These are phyloP conservation scores for Suillus paluster DNA, from an alignment of 768 basidiomycete genomes.

Conservation along the genomic window DNA sequence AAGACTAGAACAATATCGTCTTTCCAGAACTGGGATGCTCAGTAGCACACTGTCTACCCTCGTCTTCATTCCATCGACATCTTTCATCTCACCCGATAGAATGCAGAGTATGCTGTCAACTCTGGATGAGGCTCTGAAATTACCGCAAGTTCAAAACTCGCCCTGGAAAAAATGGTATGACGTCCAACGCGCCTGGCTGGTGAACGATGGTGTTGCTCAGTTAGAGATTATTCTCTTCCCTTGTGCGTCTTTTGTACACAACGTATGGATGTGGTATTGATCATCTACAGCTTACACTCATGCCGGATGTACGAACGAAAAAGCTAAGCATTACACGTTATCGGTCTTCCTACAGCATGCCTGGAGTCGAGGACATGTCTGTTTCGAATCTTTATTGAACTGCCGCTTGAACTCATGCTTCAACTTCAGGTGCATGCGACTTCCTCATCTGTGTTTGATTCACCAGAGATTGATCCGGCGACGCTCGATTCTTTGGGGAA, in stretches of 20 bases:
- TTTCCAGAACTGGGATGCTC: slow-evolving; percentile 14
- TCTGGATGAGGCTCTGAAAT: slow-evolving; percentile 13
- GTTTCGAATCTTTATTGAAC: background rate
- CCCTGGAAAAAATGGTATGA: slow-evolving; percentile 18
- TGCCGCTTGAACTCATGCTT: background rate
- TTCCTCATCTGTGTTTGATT: slow-evolving; percentile 20
- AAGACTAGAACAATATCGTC: slow-evolving; percentile 16
- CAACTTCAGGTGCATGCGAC: slow-evolving; percentile 16
- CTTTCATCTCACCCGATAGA: slow-evolving; percentile 18
- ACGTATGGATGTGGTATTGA: background rate
- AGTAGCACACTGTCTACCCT: slow-evolving; percentile 21
- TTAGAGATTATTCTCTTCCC: slow-evolving; percentile 21
- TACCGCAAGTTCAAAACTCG: slow-evolving; percentile 16
- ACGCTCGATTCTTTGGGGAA: slow-evolving; percentile 17
- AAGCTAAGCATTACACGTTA: slow-evolving; percentile 16
- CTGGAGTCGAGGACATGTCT: slow-evolving; percentile 22
- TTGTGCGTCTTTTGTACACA: slow-evolving; percentile 13
- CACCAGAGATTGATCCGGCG: slow-evolving; percentile 19
- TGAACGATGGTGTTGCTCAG: slow-evolving; percentile 21
- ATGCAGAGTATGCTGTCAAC: slow-evolving; percentile 13
- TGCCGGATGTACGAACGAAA: slow-evolving; percentile 12
- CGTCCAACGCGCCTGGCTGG: slow-evolving; percentile 20
- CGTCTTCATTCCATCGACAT: slow-evolving; percentile 16
- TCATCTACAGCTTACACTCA: slow-evolving; percentile 15
- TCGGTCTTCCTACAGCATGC: slow-evolving; percentile 18